phyloP scores from a whole-genome alignment of 164 flowering plant species.

The Macadamia tetraphylla region DNA sequence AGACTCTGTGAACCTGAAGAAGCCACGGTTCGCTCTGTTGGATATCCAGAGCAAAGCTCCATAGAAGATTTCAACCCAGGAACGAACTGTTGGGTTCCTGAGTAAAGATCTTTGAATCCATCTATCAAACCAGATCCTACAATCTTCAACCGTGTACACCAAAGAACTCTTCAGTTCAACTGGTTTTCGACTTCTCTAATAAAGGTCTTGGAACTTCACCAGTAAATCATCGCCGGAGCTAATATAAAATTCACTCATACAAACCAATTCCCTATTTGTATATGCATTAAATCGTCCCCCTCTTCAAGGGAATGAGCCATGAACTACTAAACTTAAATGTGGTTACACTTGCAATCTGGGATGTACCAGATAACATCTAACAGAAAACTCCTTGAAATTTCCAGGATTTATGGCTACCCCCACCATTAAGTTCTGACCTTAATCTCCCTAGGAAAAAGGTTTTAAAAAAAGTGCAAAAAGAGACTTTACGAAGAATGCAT shows the following conservation, averaged over 20 bases:
- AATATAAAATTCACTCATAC: no score
- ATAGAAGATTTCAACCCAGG: background rate
- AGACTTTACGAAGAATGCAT: background rate
- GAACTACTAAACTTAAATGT: no score
- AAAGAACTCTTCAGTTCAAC: no score
- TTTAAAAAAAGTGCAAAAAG: background rate
- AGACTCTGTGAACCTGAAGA: conserved; percentile 37
- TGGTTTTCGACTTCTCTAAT: no score
- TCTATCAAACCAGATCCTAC: no score
- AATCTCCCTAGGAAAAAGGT: background rate
- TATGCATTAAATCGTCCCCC: no score
- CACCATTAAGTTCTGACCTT: background rate
- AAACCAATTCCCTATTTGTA: no score
- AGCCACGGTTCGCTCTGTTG: conserved; percentile 45
- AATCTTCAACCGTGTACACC: no score
- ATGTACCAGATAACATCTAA: background rate
- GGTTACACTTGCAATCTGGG: background rate
- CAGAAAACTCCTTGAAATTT: background rate
- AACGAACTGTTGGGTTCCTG: no score
- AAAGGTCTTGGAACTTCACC: no score
- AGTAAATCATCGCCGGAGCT: no score
- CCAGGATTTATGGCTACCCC: background rate
- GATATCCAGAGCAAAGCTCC: conserved; percentile 20
- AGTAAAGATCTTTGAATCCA: background rate
- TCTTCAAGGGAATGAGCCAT: no score